These are phyloP conservation scores for Eragrostis tef DNA, from an alignment of 202 grass and related monocot species.

Conservation along the genomic window DNA sequence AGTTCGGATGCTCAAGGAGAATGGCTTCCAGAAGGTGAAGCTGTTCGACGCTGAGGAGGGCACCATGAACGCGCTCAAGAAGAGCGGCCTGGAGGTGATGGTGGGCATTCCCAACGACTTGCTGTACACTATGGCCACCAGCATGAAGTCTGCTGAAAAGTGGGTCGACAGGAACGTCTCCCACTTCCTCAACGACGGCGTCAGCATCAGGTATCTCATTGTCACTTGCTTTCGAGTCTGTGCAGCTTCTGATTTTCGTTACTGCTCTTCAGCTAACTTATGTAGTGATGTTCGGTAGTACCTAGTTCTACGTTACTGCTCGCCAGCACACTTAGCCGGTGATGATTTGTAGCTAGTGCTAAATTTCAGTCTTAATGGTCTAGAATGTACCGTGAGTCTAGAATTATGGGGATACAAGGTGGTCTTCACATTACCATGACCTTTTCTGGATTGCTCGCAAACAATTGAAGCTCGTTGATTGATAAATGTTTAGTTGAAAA, in stretches of 20 bases:
- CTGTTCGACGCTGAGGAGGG: constrained; percentile 91
- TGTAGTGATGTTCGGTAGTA: constrained; percentile 8
- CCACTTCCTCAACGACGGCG: constrained; percentile 63
- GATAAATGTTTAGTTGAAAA: constrained; percentile 25
- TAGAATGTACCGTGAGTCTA: neutral
- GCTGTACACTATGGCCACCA: constrained; percentile 64
- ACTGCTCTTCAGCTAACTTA: constrained; percentile 30
- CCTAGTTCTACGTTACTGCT: neutral
- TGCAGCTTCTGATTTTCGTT: constrained; percentile 4
- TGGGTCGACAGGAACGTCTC: constrained; percentile 93
- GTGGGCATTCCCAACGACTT: constrained; percentile 97
- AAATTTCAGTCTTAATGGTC: neutral
- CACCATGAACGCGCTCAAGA: constrained; percentile 84
- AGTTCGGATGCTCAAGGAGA: constrained; percentile 82
- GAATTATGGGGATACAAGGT: neutral
- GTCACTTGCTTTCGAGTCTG: neutral
- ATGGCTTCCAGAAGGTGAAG: constrained; percentile 89
- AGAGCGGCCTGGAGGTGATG: constrained; percentile 97
- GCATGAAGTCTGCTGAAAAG: constrained; percentile 64
- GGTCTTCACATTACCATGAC: neutral
- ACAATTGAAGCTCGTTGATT: neutral
- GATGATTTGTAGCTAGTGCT: neutral
- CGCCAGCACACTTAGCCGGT: constrained; percentile 13
- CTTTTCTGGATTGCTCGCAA: neutral
- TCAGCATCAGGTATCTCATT: constrained; percentile 68